These are phyloP conservation scores for Fusarium metavorans DNA, from an alignment of 2,329 filamentous ascomycete genomes.

Conservation along the genomic window DNA sequence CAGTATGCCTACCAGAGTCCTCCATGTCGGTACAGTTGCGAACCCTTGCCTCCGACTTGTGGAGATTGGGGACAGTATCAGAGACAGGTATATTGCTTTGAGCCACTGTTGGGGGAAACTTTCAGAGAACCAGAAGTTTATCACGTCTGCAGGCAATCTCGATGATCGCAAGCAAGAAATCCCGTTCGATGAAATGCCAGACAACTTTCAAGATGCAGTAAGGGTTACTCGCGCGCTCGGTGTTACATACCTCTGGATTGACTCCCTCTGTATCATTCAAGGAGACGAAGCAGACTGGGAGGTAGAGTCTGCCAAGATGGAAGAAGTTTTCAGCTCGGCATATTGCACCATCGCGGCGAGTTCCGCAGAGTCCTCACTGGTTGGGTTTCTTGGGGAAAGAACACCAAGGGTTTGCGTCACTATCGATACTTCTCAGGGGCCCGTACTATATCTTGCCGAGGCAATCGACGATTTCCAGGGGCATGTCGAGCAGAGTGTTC, in stretches of 20 bases:
- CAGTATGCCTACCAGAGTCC: background rate
- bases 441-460: background rate
- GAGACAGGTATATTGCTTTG: background rate
- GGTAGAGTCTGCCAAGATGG: background rate
- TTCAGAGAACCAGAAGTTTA: rapidly evolving
- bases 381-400: background rate
- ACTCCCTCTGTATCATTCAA: background rate
- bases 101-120: background rate
- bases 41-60: background rate
- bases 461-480: background rate
- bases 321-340: background rate
- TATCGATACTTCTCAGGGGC: background rate
- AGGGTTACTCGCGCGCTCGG: background rate
- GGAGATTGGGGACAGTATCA: background rate
- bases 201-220: background rate
- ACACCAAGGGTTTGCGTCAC: background rate
- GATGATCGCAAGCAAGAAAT: background rate
- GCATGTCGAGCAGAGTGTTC: background rate
- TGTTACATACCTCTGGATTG: background rate
- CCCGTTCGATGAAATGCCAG: background rate
- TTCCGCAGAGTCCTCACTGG: background rate
- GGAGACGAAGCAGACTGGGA: background rate
- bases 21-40: background rate
- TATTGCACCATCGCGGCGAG: background rate
- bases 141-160: background rate